Evolutionary conservation across 1,139 yeast genomes (phyloP), one percentile per base, ranked within the genome.

Genomic region (Yamadazyma triangularis): DNA sequence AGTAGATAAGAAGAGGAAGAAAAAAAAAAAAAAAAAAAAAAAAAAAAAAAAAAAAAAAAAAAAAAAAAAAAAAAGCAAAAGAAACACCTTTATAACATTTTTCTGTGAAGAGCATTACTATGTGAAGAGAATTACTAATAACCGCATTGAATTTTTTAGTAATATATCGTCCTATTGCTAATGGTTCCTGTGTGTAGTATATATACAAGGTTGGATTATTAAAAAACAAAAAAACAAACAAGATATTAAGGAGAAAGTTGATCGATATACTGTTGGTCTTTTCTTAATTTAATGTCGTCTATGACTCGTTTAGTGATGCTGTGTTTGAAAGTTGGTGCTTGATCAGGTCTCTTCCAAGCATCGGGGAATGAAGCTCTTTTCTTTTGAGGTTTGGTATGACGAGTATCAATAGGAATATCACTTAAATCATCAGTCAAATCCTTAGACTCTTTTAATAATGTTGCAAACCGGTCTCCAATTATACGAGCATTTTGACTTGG

Each of bases 401-500:
- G 78, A 18, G 71, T 76, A 53, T 88, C 95, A 29, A 91, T 58
- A 20, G 97, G 96, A 25, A 91, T 64, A 48, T 86, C 95, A 27
- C 70, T 65, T 46, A 86, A 84, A 40, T 84, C 91, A 28, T 70
- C 67, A 4, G 70, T 56, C 31, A 69, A 51, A 38, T 77, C 82
- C 50, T 77, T 80, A n/a, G 95, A 66, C 45, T 79, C 89, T 13
- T 53, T 53, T 23, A 89, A 47, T 34, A 91, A 64, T 36, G 67
- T 70, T 40, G 73, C 70, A 43, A 88, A 65, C 20, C 79, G 70
- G 33, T 78, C 82, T 22, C 80, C 79, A 40, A 86, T 60, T 56
- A 72, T 79, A 41, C 83, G 73, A 32, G 89, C 86, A 58, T 91
- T 91, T 58, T 91, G 96, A 2, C 94, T 76, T 28, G 95, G 81